Evolutionary conservation across 225 moss, liverwort and hornwort species (phyloP).

Genomic region (Neckera pumila): DNA sequence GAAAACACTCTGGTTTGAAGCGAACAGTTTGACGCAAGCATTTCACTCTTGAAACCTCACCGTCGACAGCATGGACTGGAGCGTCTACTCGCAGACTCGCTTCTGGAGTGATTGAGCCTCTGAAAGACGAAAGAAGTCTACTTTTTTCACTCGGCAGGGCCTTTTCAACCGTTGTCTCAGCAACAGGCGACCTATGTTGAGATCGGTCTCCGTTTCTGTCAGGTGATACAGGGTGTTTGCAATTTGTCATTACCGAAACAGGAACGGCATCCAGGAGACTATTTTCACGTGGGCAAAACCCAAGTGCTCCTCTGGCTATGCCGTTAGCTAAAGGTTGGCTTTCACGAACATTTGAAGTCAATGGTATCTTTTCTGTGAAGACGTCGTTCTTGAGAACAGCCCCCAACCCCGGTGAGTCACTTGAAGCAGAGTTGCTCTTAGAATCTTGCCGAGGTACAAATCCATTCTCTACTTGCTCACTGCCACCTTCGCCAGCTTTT

Average conservation of each 20-base stretch:
- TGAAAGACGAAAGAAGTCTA: conserved; percentile 7
- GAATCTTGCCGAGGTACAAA: conserved; percentile 1
- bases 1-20: conserved; percentile 43
- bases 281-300: background rate
- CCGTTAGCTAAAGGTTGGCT: conserved; percentile 12
- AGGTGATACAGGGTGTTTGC: background rate
- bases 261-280: background rate
- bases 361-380: background rate
- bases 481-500: conserved; percentile 8
- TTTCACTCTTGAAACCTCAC: conserved; percentile 9
- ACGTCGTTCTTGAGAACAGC: background rate
- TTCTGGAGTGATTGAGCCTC: conserved; percentile 3
- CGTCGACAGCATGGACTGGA: background rate
- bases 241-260: background rate
- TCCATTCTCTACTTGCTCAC: conserved; percentile 18
- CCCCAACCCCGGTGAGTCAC: background rate
- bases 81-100: conserved; percentile 1
- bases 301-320: conserved; percentile 1
- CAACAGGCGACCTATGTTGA: background rate
- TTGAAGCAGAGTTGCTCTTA: background rate
- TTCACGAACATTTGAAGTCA: conserved; percentile 5
- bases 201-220: conserved; percentile 8
- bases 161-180: background rate
- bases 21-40: conserved; percentile 11
- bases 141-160: background rate